Evolutionary conservation across 495 filamentous ascomycete species (phyloP), one percentile per base, ranked within the genome.

Genomic region (Neurospora sp.): DNA sequence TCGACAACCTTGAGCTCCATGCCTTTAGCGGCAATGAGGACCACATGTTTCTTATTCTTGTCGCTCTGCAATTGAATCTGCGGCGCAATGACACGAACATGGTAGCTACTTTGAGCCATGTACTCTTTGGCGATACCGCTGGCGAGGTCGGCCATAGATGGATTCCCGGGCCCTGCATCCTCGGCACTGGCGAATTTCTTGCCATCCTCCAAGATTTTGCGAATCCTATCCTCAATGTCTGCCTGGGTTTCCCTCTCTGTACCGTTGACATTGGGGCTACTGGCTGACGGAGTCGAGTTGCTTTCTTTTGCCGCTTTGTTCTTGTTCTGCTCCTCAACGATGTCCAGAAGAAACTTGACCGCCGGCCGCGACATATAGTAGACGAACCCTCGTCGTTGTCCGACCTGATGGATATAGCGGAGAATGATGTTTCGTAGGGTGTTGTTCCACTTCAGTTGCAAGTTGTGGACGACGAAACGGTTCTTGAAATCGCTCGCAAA

Each of bases 361-460:
- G 96, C 96, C 73, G 94, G 89, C 48, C 96, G 89, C 27, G 96
- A 97, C 85, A 98, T 90, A 82, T 99, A 99, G 83, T 99, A 99
- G 44, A 98, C 90, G 82, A 98, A 99, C 35, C 96, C 96, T 70
- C 96, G 91, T 45, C 96, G 86, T 82, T 99, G 96, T 80, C 94
- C 95, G 73, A 97, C 94, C 83, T 98, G 96, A 76, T 99, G 96
- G 71, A 96, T 96, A 78, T 99, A 99, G 37, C 96, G 92, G 8
- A 99, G 86, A 40, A 99, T 96, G 76, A 97, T 97, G 78, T 99
- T 97, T 45, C 96, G 89, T 27, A 98, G 84, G 3, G 94, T 89
- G 78, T 99, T 98, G 81, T 96, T 98, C 96, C 96, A 99, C 80
- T 99, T 99, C 40, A 98, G 83, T 76, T 99, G 96, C 76, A 94